A percentile compares a stretch with the other conserved stretches of the same genome.
Conservation (phyloP, 164 flowering plant species). For the Stephania japonica region DNA sequence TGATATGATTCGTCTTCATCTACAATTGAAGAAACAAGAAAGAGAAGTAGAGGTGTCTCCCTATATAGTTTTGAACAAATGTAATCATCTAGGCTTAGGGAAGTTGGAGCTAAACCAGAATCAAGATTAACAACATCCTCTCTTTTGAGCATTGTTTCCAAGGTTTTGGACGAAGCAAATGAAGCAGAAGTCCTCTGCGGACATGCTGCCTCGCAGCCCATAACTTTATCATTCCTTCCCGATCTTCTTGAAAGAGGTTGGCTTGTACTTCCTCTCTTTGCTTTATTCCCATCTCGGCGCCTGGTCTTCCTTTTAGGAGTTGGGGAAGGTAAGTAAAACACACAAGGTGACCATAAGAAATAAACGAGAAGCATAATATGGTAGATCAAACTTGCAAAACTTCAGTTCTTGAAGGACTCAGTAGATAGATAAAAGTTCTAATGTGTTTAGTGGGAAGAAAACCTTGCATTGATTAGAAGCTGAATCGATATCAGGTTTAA, state of each 20-base stretch:
- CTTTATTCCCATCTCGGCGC: neutral
- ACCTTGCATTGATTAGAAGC: neutral
- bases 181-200: neutral
- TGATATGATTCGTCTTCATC: neutral
- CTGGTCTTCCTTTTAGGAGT: neutral
- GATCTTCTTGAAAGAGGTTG: neutral
- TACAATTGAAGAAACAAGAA: neutral
- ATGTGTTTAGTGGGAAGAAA: neutral
- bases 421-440: neutral
- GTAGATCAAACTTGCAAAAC: neutral
- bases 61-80: neutral
- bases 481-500: neutral
- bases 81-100: neutral
- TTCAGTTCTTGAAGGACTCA: neutral
- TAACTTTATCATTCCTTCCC: neutral
- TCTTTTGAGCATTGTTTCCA: neutral
- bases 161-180: neutral
- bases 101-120: neutral
- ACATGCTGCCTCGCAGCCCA: neutral
- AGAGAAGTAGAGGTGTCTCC: neutral
- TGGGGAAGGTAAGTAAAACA: neutral
- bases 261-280: neutral
- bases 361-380: neutral
- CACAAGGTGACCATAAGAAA: neutral
- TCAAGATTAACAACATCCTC: neutral